Conservation (phyloP, 2,329 filamentous ascomycete species). For the Beauveria pseudobassiana region DNA sequence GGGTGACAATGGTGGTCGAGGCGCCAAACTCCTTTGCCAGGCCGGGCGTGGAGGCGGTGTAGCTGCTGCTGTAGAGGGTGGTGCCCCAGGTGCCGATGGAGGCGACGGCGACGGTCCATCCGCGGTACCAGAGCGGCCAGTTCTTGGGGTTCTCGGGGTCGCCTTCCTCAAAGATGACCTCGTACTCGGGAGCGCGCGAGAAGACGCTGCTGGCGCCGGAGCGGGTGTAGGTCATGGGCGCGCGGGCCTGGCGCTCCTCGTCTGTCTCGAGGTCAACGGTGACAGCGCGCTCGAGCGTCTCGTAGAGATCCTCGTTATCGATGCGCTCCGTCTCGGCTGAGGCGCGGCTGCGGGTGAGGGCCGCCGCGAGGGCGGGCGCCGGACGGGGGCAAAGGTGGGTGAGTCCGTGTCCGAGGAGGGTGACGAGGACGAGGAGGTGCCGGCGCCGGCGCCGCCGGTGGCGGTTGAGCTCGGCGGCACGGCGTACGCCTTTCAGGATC, state of each 20-base stretch:
- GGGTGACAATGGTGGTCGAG: conserved; percentile 53
- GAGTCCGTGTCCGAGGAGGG: neutral
- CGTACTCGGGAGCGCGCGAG: conserved; percentile 51
- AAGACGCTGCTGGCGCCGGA: conserved; percentile 32
- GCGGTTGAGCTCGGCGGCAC: neutral
- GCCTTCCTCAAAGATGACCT: conserved; percentile 62
- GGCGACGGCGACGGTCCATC: conserved; percentile 36
- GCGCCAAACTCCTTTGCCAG: conserved; percentile 61
- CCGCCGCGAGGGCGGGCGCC: neutral
- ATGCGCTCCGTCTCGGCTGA: conserved; percentile 10
- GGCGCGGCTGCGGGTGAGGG: conserved; percentile 3
- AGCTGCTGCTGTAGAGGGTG: conserved; percentile 72
- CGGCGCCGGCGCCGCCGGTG: neutral
- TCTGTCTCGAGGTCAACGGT: conserved; percentile 29
- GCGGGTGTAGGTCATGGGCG: conserved; percentile 38
- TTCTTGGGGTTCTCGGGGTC: conserved; percentile 60
- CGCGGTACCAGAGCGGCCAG: conserved; percentile 49
- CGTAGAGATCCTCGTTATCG: conserved; percentile 19
- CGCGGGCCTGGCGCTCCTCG: conserved; percentile 30
- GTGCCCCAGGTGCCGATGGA: conserved; percentile 40
- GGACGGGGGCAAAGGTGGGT: neutral
- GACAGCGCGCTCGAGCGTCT: conserved; percentile 26
- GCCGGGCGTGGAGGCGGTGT: conserved; percentile 63
- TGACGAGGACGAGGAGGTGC: neutral
- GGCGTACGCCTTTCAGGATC: conserved; percentile 3